Conservation (phyloP, 495 filamentous ascomycete species). For the Penicillium goetzii region DNA sequence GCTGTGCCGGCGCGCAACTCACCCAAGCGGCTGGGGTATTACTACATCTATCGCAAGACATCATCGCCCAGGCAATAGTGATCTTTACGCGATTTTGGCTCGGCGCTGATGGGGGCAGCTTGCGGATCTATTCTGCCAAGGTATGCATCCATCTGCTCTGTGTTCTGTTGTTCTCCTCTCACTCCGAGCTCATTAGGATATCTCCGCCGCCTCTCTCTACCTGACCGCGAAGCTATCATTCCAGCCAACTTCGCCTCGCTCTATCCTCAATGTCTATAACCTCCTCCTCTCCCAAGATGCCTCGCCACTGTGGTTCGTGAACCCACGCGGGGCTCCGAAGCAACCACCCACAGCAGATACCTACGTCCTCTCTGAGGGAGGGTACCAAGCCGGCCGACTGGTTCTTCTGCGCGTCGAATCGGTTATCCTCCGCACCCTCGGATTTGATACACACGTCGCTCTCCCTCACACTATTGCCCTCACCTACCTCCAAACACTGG, state of each 20-base stretch:
- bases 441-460: constrained; percentile 81
- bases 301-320: constrained; percentile 62
- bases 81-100: constrained; percentile 87
- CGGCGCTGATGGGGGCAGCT: constrained; percentile 64
- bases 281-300: constrained; percentile 70
- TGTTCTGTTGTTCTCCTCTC: constrained; percentile 8
- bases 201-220: constrained; percentile 81
- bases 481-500: constrained; percentile 90
- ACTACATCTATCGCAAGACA: constrained; percentile 82
- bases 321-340: constrained; percentile 34
- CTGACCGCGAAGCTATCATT: constrained; percentile 83
- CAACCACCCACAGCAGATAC: constrained; percentile 53
- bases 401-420: constrained; percentile 72
- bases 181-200: constrained; percentile 55
- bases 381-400: constrained; percentile 64
- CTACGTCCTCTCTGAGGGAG: constrained; percentile 75
- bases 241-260: constrained; percentile 73
- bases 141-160: constrained; percentile 34
- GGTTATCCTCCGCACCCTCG: constrained; percentile 70
- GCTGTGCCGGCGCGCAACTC: constrained; percentile 64
- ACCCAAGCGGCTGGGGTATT: constrained; percentile 89
- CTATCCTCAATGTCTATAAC: constrained; percentile 79
- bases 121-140: constrained; percentile 59
- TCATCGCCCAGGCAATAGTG: constrained; percentile 88
- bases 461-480: constrained; percentile 87